Conservation (phyloP, 768 basidiomycete species). For the Pholiota molesta region DNA sequence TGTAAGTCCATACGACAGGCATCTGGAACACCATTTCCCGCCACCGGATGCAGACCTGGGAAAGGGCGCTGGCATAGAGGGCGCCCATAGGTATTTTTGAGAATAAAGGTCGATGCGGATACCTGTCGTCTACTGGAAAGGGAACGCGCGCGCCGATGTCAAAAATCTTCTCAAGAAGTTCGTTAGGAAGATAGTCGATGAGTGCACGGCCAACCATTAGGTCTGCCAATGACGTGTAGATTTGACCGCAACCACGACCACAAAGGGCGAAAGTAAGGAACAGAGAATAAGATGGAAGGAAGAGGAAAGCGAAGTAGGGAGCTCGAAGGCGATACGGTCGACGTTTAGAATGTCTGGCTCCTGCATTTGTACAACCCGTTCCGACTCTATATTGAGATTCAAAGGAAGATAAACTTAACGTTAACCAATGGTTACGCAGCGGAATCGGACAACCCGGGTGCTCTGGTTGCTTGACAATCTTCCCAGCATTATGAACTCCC, state of each 20-base stretch:
- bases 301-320: background rate
- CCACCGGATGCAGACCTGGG: constrained; percentile 30
- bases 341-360: constrained; percentile 10
- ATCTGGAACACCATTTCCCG: constrained; percentile 21
- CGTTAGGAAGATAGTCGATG: constrained; percentile 27
- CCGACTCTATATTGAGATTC: constrained; percentile 17
- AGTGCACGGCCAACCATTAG: constrained; percentile 12
- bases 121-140: constrained; percentile 25
- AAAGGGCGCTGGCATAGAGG: constrained; percentile 21
- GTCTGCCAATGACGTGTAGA: background rate
- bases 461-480: constrained; percentile 24
- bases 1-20: constrained; percentile 25
- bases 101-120: constrained; percentile 28
- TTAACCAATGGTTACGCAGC: constrained; percentile 19
- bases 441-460: constrained; percentile 21
- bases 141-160: constrained; percentile 20
- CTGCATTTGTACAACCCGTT: background rate
- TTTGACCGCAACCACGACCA: background rate
- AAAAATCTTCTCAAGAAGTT: constrained; percentile 32
- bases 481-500: constrained; percentile 4
- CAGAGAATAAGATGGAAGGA: background rate
- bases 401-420: constrained; percentile 13
- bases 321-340: background rate
- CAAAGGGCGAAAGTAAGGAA: background rate
- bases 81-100: constrained; percentile 23